These are phyloP conservation scores for Bertia moriformis DNA, from an alignment of 2,329 filamentous ascomycete genomes.

Conservation along the genomic window DNA sequence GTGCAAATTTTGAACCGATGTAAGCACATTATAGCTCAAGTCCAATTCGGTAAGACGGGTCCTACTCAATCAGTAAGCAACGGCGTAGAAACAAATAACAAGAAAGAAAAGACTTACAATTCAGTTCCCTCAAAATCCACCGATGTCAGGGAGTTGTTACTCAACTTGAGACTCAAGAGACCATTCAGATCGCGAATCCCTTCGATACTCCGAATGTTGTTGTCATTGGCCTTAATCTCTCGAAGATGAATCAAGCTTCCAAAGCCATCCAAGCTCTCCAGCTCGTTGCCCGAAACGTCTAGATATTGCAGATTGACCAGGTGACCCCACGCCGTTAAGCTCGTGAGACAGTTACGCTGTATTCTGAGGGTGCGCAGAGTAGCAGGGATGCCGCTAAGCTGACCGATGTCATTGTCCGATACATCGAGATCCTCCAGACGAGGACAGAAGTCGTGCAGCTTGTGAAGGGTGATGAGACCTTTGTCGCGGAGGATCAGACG, in stretches of 20 bases:
- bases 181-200: slow-evolving; percentile 71
- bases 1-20: slow-evolving; percentile 47
- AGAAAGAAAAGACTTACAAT: slow-evolving; percentile 27
- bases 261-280: slow-evolving; percentile 70
- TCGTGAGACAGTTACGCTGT: slow-evolving; percentile 63
- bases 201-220: slow-evolving; percentile 63
- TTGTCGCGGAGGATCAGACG: slow-evolving; percentile 62
- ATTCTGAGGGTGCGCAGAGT: slow-evolving; percentile 62
- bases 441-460: slow-evolving; percentile 74
- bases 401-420: slow-evolving; percentile 64
- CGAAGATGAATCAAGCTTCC: slow-evolving; percentile 69
- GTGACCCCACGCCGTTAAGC: slow-evolving; percentile 76
- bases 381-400: slow-evolving; percentile 65
- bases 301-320: slow-evolving; percentile 82
- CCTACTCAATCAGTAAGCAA: background rate
- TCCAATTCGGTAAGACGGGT: slow-evolving; percentile 62
- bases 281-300: slow-evolving; percentile 73
- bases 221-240: slow-evolving; percentile 69
- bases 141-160: slow-evolving; percentile 55
- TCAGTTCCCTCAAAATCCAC: slow-evolving; percentile 60
- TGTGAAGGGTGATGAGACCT: slow-evolving; percentile 64
- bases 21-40: slow-evolving; percentile 58
- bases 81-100: background rate
- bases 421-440: slow-evolving; percentile 68
- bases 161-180: slow-evolving; percentile 60